Percentiles rank a stretch among this genome's conserved stretches.
Conservation (phyloP, 2,329 filamentous ascomycete species). For the Zymoseptoria crescenta region DNA sequence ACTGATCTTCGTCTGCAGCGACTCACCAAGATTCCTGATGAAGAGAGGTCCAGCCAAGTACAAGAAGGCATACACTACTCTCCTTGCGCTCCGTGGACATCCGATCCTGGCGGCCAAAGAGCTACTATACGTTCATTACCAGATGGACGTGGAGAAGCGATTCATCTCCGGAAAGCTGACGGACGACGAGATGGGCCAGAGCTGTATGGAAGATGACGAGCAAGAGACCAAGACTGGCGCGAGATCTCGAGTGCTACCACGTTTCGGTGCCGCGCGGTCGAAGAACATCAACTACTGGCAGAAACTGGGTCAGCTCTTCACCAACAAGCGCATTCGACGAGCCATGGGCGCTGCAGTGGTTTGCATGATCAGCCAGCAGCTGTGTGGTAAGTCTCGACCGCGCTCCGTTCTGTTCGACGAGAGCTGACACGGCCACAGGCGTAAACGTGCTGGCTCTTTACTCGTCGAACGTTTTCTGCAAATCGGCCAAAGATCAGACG, state of each 20-base stretch:
- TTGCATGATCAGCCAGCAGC: constrained; percentile 22
- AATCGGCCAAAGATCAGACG: constrained; percentile 2
- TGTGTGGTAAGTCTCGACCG: constrained; percentile 17
- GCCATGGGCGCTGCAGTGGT: constrained; percentile 20
- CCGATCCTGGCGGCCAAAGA: constrained; percentile 26
- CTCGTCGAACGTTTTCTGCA: constrained; percentile 21
- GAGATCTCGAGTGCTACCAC: not conserved
- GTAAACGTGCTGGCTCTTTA: constrained; percentile 23
- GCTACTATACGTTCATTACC: constrained; percentile 23
- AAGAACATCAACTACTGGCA: constrained; percentile 18
- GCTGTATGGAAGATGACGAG: constrained; percentile 2
- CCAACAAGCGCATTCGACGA: constrained; percentile 20
- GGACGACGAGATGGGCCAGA: not conserved
- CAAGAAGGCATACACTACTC: constrained; percentile 19
- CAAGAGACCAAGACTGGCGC: not conserved
- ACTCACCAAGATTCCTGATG: constrained; percentile 27
- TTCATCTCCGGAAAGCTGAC: constrained; percentile 5
- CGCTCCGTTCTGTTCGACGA: not conserved
- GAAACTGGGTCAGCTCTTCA: constrained; percentile 23
- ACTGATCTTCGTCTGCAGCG: constrained; percentile 23
- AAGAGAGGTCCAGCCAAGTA: constrained; percentile 18
- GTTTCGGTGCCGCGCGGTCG: not conserved
- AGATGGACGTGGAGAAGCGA: constrained; percentile 22
- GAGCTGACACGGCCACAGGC: not conserved
- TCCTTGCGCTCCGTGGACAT: constrained; percentile 17